Evolutionary conservation across 352 stramenopile genomes (phyloP).

Genomic region (Globisporangium rhizosaccharum): DNA sequence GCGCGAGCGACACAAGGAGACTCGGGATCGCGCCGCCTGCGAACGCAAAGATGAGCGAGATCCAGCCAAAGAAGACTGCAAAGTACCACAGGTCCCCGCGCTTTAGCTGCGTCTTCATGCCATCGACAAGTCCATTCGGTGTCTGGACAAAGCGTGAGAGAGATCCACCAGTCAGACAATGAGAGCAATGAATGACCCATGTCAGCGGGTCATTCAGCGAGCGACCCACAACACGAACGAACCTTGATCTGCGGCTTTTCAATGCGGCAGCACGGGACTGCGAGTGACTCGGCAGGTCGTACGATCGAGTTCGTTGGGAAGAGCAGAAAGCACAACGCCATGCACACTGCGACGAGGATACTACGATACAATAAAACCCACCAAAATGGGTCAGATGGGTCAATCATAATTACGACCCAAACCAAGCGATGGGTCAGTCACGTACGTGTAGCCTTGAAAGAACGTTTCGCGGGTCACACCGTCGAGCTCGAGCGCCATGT

Average conservation of each 20-base stretch:
- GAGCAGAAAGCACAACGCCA: constrained; percentile 47
- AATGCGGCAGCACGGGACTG: constrained; percentile 43
- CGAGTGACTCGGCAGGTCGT: constrained; percentile 30
- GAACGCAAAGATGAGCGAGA: constrained; percentile 80
- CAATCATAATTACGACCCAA: neutral
- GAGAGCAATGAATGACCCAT: neutral
- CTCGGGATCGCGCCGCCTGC: constrained; percentile 67
- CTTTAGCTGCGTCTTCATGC: constrained; percentile 49
- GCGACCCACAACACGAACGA: neutral
- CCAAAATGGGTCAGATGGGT: neutral
- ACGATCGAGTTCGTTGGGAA: constrained; percentile 76
- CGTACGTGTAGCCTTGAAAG: constrained; percentile 62
- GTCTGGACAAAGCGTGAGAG: constrained; percentile 24
- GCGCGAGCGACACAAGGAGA: constrained; percentile 40
- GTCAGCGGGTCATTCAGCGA: neutral
- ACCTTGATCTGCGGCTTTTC: constrained; percentile 55
- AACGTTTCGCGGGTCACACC: constrained; percentile 41
- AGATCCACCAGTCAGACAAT: neutral
- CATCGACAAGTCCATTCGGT: constrained; percentile 47
- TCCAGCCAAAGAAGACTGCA: constrained; percentile 72
- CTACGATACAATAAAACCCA: constrained; percentile 19
- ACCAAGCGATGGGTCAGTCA: neutral
- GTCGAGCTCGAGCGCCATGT: constrained; percentile 70
- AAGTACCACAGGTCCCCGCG: constrained; percentile 72
- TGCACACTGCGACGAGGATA: constrained; percentile 35